Base-by-base conservation (phyloP, 805 yeast species). In the Kuraishia floccosa region DNA sequence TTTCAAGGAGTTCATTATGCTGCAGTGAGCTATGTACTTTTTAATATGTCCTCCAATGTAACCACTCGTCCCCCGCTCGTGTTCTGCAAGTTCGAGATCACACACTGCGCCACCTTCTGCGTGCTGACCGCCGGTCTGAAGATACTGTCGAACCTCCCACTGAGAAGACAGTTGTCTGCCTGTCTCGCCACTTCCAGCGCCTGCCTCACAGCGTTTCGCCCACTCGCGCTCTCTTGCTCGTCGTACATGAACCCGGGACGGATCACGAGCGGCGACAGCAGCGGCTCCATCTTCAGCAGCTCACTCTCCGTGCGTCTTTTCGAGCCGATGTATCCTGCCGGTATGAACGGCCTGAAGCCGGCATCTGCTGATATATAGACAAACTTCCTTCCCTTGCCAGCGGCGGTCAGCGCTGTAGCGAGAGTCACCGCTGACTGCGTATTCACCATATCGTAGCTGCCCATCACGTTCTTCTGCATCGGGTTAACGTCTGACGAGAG, bases 221-320 rank as follows among this genome's bases (percentile, higher is more conserved):
- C 42, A 5, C 44, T 39, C 6, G 47, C 39, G 3, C 46, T 20
- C 2, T 24, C 39, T 26, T 44, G 45, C 23, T 62, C 71, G 46
- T 83, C 93, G 44, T 58, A 80, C 86, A 86, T 76, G 42, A 85
- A 72, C 0, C 93, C 93, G 0, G 96, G 96, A 37, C 95, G 64
- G 53, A 82, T 38, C 11, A 80, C 49, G 2, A 86, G 71, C 0
- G 79, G 58, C 34, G 89, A 64, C 16, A 82, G 47, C n/a, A 60
- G 55, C 14, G 68, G 56, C 17, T 60, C 49, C 33, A 50, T 31
- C 30, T 47, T 45, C 18, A 44, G 44, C 14, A 73, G 50, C 40
- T 71, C 77, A 16, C 51, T 50, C 48, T 86, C 96, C 0, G 96
- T 89, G 36, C 65, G 73, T 41, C 95, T 58, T 44, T 86, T 86